Conservation (phyloP, 2,329 filamentous ascomycete genomes). For the Pseudogymnoascus pannorum region DNA sequence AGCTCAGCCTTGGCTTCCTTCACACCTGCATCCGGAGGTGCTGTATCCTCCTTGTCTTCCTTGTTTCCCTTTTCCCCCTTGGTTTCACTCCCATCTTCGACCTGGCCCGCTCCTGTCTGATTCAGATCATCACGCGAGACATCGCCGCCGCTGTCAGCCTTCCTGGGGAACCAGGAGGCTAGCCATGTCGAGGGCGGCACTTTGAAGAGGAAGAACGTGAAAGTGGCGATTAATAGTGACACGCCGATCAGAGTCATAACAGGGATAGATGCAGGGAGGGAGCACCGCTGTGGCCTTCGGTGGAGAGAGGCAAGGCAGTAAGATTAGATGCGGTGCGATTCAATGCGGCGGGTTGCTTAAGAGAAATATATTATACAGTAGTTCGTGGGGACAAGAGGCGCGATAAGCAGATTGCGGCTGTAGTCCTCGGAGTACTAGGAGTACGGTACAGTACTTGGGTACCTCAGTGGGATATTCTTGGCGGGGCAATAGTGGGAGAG, state of each 20-base stretch:
- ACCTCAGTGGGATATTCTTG: not conserved
- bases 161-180: slow-evolving; percentile 23
- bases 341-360: not conserved
- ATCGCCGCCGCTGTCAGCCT: not conserved
- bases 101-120: not conserved
- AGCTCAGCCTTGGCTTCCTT: slow-evolving; percentile 16
- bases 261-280: not conserved
- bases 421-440: too few species aligned
- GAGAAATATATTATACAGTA: slow-evolving; percentile 1
- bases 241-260: slow-evolving; percentile 51
- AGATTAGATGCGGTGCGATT: not conserved
- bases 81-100: slow-evolving; percentile 2
- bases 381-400: not conserved
- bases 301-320: not conserved
- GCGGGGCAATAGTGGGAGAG: not conserved
- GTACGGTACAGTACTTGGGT: not conserved
- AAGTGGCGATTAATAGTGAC: slow-evolving; percentile 54
- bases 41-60: not conserved
- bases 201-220: slow-evolving; percentile 49
- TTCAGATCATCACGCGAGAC: not conserved
- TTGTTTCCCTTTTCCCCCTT: not conserved
- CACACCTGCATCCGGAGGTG: slow-evolving; percentile 10
- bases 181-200: slow-evolving; percentile 44
- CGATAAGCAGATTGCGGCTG: not conserved
- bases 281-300: not conserved